Conservation (phyloP, 495 filamentous ascomycete species). For the Bryoglossum gracile region DNA sequence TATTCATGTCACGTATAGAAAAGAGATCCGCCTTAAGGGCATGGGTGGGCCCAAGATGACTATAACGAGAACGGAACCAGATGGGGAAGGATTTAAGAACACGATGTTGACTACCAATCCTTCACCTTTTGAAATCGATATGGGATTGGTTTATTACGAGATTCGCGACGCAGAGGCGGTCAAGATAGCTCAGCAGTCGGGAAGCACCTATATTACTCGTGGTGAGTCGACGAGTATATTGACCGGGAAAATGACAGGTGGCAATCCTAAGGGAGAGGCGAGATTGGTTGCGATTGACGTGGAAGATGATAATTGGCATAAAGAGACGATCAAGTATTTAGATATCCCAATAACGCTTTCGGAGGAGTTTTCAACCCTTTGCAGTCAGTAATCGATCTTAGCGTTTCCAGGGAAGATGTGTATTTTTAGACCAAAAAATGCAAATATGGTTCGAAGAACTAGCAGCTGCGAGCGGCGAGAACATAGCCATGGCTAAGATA, state of each 20-base stretch:
- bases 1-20: slow-evolving; percentile 22
- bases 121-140: slow-evolving; percentile 26
- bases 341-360: no score
- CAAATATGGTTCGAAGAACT: no score
- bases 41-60: slow-evolving; percentile 23
- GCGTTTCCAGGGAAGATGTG: no score
- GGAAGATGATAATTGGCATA: slow-evolving; percentile 26
- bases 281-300: slow-evolving; percentile 22
- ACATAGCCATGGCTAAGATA: no score
- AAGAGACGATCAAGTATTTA: slow-evolving; percentile 22
- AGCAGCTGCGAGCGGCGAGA: no score
- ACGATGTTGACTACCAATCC: slow-evolving; percentile 24
- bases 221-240: slow-evolving; percentile 14
- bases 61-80: slow-evolving; percentile 2
- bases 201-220: slow-evolving; percentile 21
- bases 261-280: slow-evolving; percentile 5
- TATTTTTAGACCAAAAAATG: no score
- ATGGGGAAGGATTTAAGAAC: slow-evolving; percentile 3
- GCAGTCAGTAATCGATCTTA: no score
- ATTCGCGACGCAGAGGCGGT: slow-evolving; percentile 19
- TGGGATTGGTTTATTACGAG: slow-evolving; percentile 28
- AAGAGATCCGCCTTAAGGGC: slow-evolving; percentile 22
- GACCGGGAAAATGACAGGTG: slow-evolving; percentile 17
- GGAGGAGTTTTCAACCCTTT: no score
- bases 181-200: slow-evolving; percentile 25